Evolutionary conservation across 2,329 filamentous ascomycete species (phyloP).

Genomic region (Didymella sp.): DNA sequence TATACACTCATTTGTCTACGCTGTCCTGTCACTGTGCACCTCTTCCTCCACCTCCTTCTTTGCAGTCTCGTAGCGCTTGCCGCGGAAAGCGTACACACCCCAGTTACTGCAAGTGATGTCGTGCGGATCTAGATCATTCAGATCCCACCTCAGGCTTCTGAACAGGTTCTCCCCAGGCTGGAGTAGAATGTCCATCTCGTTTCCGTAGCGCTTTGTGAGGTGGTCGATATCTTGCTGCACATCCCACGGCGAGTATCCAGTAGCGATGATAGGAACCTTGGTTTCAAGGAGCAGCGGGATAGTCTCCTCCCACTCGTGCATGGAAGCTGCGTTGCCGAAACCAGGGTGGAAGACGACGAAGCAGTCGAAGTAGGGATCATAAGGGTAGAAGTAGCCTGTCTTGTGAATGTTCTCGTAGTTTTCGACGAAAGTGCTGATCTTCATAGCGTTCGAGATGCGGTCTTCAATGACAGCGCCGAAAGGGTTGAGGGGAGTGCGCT

Average conservation of each 20-base stretch:
- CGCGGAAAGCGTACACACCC: conserved; percentile 96
- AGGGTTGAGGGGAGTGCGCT: conserved; percentile 83
- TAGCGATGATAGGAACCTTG: conserved; percentile 92
- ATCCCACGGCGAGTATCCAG: conserved; percentile 94
- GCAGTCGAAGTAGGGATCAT: conserved; percentile 97
- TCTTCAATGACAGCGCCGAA: conserved; percentile 96
- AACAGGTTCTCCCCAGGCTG: conserved; percentile 94
- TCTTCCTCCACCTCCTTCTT: conserved; percentile 56
- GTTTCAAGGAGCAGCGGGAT: conserved; percentile 90
- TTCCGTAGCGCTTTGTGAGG: conserved; percentile 82
- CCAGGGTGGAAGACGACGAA: conserved; percentile 98
- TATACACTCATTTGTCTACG: conserved; percentile 20
- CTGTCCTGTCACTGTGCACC: conserved; percentile 45
- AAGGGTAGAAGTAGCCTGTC: conserved; percentile 88
- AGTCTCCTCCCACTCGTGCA: conserved; percentile 93
- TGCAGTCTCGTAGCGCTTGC: conserved; percentile 86
- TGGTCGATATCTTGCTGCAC: conserved; percentile 92
- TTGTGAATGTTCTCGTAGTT: conserved; percentile 98
- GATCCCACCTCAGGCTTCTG: conserved; percentile 92
- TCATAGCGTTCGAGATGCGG: conserved; percentile 84
- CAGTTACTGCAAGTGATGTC: conserved; percentile 96
- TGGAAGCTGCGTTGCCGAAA: conserved; percentile 89
- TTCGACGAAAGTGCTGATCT: conserved; percentile 97
- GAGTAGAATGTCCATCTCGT: conserved; percentile 90
- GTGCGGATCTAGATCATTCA: conserved; percentile 93